Percentiles rank a stretch among this genome's conserved stretches.
Conservation (phyloP, 2,329 filamentous ascomycete genomes). For the Graphium sp. region DNA sequence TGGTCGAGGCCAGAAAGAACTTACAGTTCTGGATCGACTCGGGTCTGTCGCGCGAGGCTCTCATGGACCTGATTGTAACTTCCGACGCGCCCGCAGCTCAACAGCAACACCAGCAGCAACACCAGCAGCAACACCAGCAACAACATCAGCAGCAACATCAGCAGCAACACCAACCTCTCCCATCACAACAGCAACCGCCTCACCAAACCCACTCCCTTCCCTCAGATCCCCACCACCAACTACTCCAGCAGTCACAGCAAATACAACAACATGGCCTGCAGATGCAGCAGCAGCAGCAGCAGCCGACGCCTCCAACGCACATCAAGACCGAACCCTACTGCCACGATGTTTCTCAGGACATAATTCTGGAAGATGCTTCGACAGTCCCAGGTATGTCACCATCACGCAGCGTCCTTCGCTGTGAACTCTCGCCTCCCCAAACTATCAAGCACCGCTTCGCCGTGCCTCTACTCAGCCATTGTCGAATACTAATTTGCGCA, state of each 20-base stretch:
- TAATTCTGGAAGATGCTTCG: too few relatives aligned
- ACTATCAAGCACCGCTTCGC: too few relatives aligned
- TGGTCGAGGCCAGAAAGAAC: slow-evolving; percentile 25
- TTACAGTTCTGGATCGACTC: slow-evolving; percentile 27
- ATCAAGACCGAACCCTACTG: slow-evolving; percentile 13
- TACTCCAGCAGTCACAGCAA: slow-evolving; percentile 8
- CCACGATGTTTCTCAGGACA: slow-evolving; percentile 12
- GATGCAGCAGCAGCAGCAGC: slow-evolving; percentile 3
- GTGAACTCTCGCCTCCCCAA: too few relatives aligned
- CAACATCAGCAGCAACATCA: slow-evolving; percentile 5
- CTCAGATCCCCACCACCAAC: slow-evolving; percentile 16
- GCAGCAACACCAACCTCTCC: slow-evolving; percentile 6
- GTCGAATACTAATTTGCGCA: too few relatives aligned
- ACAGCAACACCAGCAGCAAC: neutral
- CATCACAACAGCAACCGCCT: slow-evolving; percentile 6
- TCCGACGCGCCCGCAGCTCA: slow-evolving; percentile 5
- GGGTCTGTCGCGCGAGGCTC: slow-evolving; percentile 23
- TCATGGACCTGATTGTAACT: slow-evolving; percentile 9
- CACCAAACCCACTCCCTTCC: slow-evolving; percentile 11
- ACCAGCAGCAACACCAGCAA: slow-evolving; percentile 6
- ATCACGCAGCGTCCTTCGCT: too few relatives aligned
- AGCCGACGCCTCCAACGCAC: slow-evolving; percentile 7
- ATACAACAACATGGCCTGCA: slow-evolving; percentile 1
- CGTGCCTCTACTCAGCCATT: too few relatives aligned
- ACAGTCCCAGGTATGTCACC: too few relatives aligned